Conservation (phyloP, 805 yeast genomes). For the Ogataea sp. region DNA sequence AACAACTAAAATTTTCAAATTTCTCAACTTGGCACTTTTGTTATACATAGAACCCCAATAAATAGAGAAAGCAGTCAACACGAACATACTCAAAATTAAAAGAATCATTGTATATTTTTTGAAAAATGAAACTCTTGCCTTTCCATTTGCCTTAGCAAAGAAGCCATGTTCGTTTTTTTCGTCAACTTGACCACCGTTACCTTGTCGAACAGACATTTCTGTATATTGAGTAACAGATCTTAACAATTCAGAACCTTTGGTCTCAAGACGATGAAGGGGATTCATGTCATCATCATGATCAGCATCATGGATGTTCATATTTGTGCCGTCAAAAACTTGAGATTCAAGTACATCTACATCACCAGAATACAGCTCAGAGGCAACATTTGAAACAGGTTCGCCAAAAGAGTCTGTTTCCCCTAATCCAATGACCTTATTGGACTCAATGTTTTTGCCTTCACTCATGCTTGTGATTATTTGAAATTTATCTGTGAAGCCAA, state of each 20-base stretch:
- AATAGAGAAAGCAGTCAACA: slow-evolving; percentile 32
- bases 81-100: slow-evolving; percentile 24
- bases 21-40: slow-evolving; percentile 20
- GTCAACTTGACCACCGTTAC: neutral
- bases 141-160: slow-evolving; percentile 9
- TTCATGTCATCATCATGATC: neutral
- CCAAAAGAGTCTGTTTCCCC: no score
- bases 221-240: slow-evolving; percentile 17
- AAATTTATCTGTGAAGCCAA: no score
- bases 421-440: no score
- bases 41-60: slow-evolving; percentile 42
- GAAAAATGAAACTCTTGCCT: slow-evolving; percentile 6
- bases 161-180: slow-evolving; percentile 5
- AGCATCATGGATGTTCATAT: no score
- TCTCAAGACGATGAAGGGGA: neutral
- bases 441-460: no score
- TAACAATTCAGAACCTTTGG: slow-evolving; percentile 4
- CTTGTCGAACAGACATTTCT: slow-evolving; percentile 10
- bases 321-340: no score
- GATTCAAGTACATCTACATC: no score
- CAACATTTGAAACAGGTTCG: no score
- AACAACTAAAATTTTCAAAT: slow-evolving; percentile 31
- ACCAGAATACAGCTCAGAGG: no score
- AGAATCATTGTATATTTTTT: slow-evolving; percentile 10
- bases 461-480: no score